These are phyloP conservation scores for Filobasidium wieringae DNA, from an alignment of 768 basidiomycete genomes.

Conservation along the genomic window DNA sequence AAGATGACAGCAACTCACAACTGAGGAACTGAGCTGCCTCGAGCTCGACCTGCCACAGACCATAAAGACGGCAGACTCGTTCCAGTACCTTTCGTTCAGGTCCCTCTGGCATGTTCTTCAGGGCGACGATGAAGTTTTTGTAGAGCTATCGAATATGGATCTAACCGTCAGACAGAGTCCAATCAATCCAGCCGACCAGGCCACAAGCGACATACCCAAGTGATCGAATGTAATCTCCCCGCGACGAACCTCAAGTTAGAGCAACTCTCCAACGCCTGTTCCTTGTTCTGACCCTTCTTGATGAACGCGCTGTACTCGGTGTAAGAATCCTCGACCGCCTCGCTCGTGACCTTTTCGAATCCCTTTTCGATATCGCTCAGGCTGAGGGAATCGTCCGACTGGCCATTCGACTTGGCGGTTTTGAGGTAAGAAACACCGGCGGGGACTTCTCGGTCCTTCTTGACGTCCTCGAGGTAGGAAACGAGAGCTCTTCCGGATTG, in stretches of 20 bases:
- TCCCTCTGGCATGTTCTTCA: conserved; percentile 19
- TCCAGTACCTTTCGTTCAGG: conserved; percentile 33
- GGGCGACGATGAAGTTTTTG: background rate
- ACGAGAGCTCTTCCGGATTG: conserved; percentile 35
- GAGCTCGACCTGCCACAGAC: conserved; percentile 41
- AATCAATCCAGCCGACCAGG: background rate
- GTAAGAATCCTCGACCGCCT: conserved; percentile 39
- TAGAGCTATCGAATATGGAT: background rate
- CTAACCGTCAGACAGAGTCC: background rate
- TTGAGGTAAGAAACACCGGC: conserved; percentile 31
- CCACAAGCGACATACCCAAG: conserved; percentile 16
- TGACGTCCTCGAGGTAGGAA: conserved; percentile 16
- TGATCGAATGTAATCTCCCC: conserved; percentile 39
- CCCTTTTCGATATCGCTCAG: conserved; percentile 37
- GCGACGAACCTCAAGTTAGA: conserved; percentile 41
- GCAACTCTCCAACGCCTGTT: conserved; percentile 40
- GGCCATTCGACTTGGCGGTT: conserved; percentile 27
- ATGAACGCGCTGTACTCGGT: conserved; percentile 33
- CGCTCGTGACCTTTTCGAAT: conserved; percentile 40
- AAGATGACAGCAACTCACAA: conserved; percentile 22
- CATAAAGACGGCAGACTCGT: conserved; percentile 39
- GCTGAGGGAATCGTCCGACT: conserved; percentile 32
- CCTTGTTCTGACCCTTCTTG: conserved; percentile 38
- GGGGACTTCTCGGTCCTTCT: conserved; percentile 21
- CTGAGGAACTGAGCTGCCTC: conserved; percentile 41